Percentiles rank a stretch among this genome's conserved stretches.
These are phyloP conservation scores for Rhodotorula sphaerocarpa DNA, from an alignment of 768 basidiomycete species.

Conservation along the genomic window DNA sequence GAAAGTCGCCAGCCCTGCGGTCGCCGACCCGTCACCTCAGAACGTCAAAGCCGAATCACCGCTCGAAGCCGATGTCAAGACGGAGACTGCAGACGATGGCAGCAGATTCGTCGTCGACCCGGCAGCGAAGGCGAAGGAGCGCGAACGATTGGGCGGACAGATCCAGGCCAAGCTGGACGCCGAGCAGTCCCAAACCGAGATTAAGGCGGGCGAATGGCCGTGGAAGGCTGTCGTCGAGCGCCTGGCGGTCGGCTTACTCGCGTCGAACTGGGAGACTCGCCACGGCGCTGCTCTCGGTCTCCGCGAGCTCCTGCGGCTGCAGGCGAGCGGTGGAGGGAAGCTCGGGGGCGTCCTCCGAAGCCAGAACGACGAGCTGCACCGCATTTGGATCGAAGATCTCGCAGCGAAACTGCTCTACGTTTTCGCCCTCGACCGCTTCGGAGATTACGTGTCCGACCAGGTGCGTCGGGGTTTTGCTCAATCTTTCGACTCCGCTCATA, in stretches of 20 bases:
- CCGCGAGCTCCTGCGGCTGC: conserved; percentile 73
- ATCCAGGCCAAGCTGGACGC: conserved; percentile 47
- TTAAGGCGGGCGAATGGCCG: conserved; percentile 66
- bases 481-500: background rate
- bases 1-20: too few species aligned
- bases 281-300: conserved; percentile 90
- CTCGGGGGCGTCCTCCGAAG: conserved; percentile 51
- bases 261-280: conserved; percentile 82
- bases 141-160: conserved; percentile 50
- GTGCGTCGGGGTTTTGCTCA: conserved; percentile 41
- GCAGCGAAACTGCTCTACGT: conserved; percentile 78
- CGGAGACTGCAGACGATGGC: conserved; percentile 49
- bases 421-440: conserved; percentile 92
- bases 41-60: background rate
- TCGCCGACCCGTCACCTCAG: background rate
- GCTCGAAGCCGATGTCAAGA: conserved; percentile 39
- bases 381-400: conserved; percentile 81
- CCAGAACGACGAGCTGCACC: conserved; percentile 63
- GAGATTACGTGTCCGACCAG: conserved; percentile 94
- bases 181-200: conserved; percentile 52
- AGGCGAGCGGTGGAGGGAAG: conserved; percentile 66
- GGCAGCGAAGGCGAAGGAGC: conserved; percentile 43
- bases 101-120: conserved; percentile 42
- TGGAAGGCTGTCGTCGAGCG: conserved; percentile 49
- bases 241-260: conserved; percentile 50